Evolutionary conservation across 2,329 filamentous ascomycete species (phyloP), one percentile per base, ranked within the genome.

Genomic region (Aulographum hederae): DNA sequence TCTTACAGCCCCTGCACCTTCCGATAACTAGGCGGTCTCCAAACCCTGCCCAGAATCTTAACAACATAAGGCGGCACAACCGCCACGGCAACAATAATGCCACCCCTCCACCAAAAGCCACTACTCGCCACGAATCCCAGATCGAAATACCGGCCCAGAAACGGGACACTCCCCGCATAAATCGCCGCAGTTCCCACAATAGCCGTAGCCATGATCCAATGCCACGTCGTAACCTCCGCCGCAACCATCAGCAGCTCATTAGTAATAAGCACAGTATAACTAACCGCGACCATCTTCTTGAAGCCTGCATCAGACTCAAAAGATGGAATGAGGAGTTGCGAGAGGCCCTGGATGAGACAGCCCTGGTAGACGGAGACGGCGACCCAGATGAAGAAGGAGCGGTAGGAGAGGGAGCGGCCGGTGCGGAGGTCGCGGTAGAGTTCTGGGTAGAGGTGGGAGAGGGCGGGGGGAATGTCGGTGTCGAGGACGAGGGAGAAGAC

Each of bases 171-270:
- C 3, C 72, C 81, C 17, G 85, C 61, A 46, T 80, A 98, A n/a
- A 86, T 51, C 18, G 77, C 51, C 28, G 79, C 75, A 0, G 89
- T 98, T 11, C 81, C 85, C 4, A 93, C 46, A 37, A 95, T 78
- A 41, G 68, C 76, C 32, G 80, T 58, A 33, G 92, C 75, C 85
- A 95, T 95, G 38, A 86, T 65, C 25, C 78, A 78, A 53, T 95
- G 89, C 89, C 89, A 98, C 0, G 89, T 98, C 3, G 82, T 93
- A 43, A 98, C 80, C 50, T 93, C 80, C 36, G 92, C 81, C 3
- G 85, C 86, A 2, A 95, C 89, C 91, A 98, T 98, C 43, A 91
- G 69, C 37, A 98, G 67, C 51, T 98, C 89, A 52, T 95, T 98
- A 38, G 95, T 60, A 4, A 98, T 73, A 2, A 98, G 69, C 1